phyloP scores from a whole-genome alignment of 1,284 basidiomycete genomes.

The Rhizoctonia solani region DNA sequence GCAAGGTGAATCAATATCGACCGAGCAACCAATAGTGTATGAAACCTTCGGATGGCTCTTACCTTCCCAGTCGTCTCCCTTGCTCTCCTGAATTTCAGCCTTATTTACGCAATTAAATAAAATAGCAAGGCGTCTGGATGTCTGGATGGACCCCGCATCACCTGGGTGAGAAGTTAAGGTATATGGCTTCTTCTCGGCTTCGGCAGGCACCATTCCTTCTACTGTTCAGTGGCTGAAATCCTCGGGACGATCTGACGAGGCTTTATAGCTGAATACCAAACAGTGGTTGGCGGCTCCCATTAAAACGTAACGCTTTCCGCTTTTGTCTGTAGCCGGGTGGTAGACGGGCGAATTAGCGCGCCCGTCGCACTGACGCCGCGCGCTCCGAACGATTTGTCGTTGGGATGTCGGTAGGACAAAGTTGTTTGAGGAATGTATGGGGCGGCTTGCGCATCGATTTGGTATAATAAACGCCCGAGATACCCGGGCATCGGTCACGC shows the following conservation, averaged over 20 bases:
- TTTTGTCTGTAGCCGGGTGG: no score
- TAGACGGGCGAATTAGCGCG: no score
- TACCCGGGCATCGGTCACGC: conserved; percentile 1
- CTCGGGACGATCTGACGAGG: conserved; percentile 3
- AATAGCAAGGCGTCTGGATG: not conserved
- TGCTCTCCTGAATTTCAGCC: not conserved
- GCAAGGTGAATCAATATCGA: not conserved
- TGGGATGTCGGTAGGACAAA: not conserved
- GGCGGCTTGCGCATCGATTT: no score
- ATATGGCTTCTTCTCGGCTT: conserved; percentile 22
- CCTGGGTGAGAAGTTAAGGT: conserved; percentile 1
- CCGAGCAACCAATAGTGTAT: no score
- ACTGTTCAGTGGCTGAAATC: conserved; percentile 23
- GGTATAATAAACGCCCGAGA: not conserved
- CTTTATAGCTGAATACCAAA: conserved; percentile 15
- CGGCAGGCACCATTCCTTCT: conserved; percentile 36
- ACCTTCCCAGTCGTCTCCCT: no score
- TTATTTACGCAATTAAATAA: no score
- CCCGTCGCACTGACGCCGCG: no score
- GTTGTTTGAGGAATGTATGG: not conserved
- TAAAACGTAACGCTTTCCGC: no score
- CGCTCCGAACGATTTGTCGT: not conserved
- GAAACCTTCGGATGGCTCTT: no score
- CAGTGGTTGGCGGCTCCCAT: not conserved
- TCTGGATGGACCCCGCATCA: not conserved